Base-by-base conservation (phyloP, 2,329 filamentous ascomycete species). In the Aspergillus versicolor region DNA sequence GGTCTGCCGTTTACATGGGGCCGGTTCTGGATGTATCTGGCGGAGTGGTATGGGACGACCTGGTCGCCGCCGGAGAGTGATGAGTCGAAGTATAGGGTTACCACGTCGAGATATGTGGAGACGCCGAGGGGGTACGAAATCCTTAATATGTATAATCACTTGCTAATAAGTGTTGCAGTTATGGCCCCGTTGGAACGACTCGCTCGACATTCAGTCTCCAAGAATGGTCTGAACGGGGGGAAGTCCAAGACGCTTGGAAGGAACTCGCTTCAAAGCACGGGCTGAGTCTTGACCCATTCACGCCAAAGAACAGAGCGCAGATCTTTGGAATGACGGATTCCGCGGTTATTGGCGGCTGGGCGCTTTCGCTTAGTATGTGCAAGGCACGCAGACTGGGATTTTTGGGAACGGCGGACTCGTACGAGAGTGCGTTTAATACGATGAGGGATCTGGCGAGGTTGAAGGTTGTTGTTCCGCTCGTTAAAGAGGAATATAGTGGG, bases 1-100 rank as follows among this genome's bases (percentile, higher is more conserved):
- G 76, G 74, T 5, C 73, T 69, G 13, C 68, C 71, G 0, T 76
- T 82, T 19, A 78, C 76, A 1, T 82, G 77, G 75, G 78, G 78
- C 1, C 72, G 74, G 22, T 75, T 82, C 56, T 83, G 78, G 76
- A 74, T 77, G 0, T 74, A 76, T 58, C 66, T 82, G 13, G 78
- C 78, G 0, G 64, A 66, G 4, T 79, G 77, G 73, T 82, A 78
- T 63, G 71, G 73, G 0, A 68, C 79, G 0, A 63, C 69, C 12
- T 77, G 75, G 64, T 68, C 59, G 0, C 63, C 65, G 4, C 77
- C 73, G 44, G 65, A 63, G 48, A 22, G 21, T 0, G 65, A 61
- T 58, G 63, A 64, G 19, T 46, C 48, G 3, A 48, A 63, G 12
- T 66, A 65, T 53, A 54, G 56, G n/a, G 52, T 63, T 21, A 52